These are phyloP conservation scores for Coniochaeta sp. DNA, from an alignment of 2,329 filamentous ascomycete genomes.

Conservation along the genomic window DNA sequence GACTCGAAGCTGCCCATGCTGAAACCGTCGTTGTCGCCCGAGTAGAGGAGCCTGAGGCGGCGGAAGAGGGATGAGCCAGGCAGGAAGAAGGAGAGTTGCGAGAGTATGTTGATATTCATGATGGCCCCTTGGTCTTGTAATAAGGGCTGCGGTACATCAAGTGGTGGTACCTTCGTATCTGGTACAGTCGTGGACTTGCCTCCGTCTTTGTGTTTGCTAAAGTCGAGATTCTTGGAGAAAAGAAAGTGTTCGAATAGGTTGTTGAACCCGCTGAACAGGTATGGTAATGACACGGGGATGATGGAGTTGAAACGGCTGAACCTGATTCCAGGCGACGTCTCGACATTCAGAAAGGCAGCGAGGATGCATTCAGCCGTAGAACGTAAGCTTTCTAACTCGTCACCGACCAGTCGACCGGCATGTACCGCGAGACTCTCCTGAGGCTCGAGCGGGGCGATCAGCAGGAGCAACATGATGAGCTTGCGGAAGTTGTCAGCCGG, in stretches of 20 bases:
- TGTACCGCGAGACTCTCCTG: conserved; percentile 60
- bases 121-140: conserved; percentile 50
- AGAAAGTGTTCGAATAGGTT: conserved; percentile 68
- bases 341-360: conserved; percentile 57
- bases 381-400: conserved; percentile 51
- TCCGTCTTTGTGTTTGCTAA: conserved; percentile 43
- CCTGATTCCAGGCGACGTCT: conserved; percentile 55
- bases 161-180: conserved; percentile 8
- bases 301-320: conserved; percentile 54
- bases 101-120: conserved; percentile 54
- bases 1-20: conserved; percentile 71
- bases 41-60: conserved; percentile 59
- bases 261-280: conserved; percentile 60
- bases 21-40: conserved; percentile 63
- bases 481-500: conserved; percentile 67
- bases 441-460: conserved; percentile 55
- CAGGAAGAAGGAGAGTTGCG: conserved; percentile 68
- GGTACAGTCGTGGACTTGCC: conserved; percentile 1
- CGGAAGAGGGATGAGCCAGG: conserved; percentile 57
- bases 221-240: conserved; percentile 64
- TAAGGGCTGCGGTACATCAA: conserved; percentile 36
- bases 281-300: conserved; percentile 53
- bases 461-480: conserved; percentile 61
- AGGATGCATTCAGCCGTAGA: conserved; percentile 57
- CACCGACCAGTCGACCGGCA: conserved; percentile 44